Evolutionary conservation across 306 rosid species (phyloP).

Genomic region (Medicago ruthenica): DNA sequence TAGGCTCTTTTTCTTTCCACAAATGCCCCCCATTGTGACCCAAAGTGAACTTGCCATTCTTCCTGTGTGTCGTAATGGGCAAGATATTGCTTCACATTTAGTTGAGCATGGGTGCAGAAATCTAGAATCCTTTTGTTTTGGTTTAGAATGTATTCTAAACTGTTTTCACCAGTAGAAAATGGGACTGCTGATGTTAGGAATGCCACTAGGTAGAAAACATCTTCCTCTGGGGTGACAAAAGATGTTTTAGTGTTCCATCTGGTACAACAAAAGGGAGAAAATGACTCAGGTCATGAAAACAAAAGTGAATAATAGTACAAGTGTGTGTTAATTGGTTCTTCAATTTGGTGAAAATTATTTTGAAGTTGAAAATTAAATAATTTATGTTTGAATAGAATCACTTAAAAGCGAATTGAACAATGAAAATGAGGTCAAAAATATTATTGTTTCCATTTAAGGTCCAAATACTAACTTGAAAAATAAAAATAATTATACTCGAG

Average conservation of each 20-base stretch:
- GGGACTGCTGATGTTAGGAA: conserved; percentile 82
- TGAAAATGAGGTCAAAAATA: background rate
- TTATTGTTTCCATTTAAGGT: background rate
- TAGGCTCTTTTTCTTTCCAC: conserved; percentile 66
- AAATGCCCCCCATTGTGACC: conserved; percentile 70
- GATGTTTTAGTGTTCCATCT: conserved; percentile 91
- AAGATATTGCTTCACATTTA: conserved; percentile 80
- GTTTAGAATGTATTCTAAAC: conserved; percentile 62
- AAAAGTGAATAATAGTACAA: too few species aligned
- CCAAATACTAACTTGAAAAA: background rate
- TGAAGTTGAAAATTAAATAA: too few species aligned
- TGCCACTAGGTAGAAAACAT: conserved; percentile 78
- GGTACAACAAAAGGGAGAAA: conserved; percentile 32
- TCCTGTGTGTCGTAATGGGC: conserved; percentile 72
- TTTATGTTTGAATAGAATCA: too few species aligned
- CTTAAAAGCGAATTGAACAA: background rate
- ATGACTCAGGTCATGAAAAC: background rate
- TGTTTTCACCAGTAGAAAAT: conserved; percentile 62
- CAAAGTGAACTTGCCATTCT: conserved; percentile 90
- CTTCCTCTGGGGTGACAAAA: conserved; percentile 88
- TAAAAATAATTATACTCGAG: background rate
- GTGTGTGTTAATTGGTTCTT: too few species aligned
- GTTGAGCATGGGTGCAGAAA: conserved; percentile 53
- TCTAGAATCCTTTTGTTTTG: conserved; percentile 77
- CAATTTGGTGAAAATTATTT: too few species aligned